A percentile compares a stretch with the other conserved stretches of the same genome.
phyloP scores from a whole-genome alignment of 352 stramenopile genomes.

The Aphanomyces cochlioides region DNA sequence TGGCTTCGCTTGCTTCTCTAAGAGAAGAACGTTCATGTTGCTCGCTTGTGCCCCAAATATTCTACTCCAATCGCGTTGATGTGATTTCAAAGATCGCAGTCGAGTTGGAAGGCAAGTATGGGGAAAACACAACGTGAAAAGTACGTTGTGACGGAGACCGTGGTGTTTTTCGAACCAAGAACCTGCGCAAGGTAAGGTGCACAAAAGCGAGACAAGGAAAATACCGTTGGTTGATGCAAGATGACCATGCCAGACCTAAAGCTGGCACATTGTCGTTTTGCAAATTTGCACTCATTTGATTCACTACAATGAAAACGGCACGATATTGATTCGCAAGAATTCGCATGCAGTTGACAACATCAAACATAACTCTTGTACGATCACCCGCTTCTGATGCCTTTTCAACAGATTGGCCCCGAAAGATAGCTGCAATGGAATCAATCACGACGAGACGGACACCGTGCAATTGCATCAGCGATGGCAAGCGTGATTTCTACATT shows the following conservation, averaged over 20 bases:
- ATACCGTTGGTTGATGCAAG: constrained; percentile 81
- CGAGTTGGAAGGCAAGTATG: constrained; percentile 38
- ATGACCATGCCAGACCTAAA: constrained; percentile 73
- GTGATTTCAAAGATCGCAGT: constrained; percentile 60
- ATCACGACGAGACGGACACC: constrained; percentile 78
- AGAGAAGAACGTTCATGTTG: no score
- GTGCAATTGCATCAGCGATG: constrained; percentile 58
- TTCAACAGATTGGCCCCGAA: constrained; percentile 37
- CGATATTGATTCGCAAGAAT: constrained; percentile 75
- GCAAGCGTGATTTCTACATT: constrained; percentile 57
- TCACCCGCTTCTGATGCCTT: constrained; percentile 53
- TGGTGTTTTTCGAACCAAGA: not conserved
- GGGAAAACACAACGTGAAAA: constrained; percentile 58
- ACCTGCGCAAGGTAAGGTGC: not conserved
- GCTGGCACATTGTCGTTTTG: constrained; percentile 46
- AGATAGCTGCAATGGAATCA: constrained; percentile 74
- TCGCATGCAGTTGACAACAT: constrained; percentile 79
- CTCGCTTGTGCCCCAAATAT: no score
- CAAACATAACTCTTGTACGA: constrained; percentile 72
- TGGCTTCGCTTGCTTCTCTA: no score
- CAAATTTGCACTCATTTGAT: constrained; percentile 78
- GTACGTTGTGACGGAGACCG: constrained; percentile 25
- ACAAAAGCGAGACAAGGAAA: constrained; percentile 18
- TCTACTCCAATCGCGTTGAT: constrained; percentile 27
- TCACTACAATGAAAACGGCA: constrained; percentile 70